Conservation (phyloP, 1,139 yeast species). For the Suhomyces kunorum region DNA sequence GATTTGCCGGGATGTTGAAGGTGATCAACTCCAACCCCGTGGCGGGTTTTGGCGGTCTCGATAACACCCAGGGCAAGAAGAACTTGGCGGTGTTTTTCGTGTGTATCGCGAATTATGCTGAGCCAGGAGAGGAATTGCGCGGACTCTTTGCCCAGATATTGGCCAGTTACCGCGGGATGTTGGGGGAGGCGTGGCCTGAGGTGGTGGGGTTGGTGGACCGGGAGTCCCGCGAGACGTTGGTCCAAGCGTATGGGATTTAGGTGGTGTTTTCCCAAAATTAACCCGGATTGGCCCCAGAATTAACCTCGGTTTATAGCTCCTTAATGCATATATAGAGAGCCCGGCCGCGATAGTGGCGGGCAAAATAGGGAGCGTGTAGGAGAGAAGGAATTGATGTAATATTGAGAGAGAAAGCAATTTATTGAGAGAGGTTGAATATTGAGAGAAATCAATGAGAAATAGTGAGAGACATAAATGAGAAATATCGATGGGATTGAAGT, state of each 20-base stretch:
- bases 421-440: too few relatives aligned
- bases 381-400: too few relatives aligned
- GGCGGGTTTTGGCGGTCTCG: conserved; percentile 53
- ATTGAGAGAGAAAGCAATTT: too few relatives aligned
- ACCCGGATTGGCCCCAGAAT: too few relatives aligned
- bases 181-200: conserved; percentile 48
- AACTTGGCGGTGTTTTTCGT: conserved; percentile 59
- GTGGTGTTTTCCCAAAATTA: too few relatives aligned
- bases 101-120: conserved; percentile 62
- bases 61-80: conserved; percentile 47
- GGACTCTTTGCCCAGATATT: conserved; percentile 47
- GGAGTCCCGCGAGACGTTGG: conserved; percentile 30
- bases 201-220: conserved; percentile 36
- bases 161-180: conserved; percentile 47
- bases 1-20: conserved; percentile 74
- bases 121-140: conserved; percentile 50
- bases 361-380: too few relatives aligned
- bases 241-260: conserved; percentile 27
- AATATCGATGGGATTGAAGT: too few relatives aligned
- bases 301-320: too few relatives aligned
- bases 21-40: conserved; percentile 67
- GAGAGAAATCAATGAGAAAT: too few relatives aligned
- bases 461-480: too few relatives aligned
- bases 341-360: too few relatives aligned
- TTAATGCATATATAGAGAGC: too few relatives aligned